Conservation (phyloP, 805 yeast species). For the Teunomyces aglyptinius region DNA sequence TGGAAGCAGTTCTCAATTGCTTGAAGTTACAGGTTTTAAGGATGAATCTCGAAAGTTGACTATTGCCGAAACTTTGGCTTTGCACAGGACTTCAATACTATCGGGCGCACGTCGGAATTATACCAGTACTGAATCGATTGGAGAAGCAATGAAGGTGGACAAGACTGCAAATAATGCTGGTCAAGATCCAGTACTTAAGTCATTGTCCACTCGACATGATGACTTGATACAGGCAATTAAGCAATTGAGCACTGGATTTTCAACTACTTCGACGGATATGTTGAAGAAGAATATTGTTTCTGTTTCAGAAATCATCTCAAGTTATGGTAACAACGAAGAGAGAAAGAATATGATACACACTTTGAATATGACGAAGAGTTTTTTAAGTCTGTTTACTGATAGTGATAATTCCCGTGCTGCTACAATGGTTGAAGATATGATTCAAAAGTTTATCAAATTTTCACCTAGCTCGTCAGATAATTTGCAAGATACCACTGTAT, state of each 20-base stretch:
- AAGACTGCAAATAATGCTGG: slow-evolving; percentile 1
- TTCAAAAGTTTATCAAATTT: slow-evolving; percentile 13
- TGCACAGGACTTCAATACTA: slow-evolving; percentile 48
- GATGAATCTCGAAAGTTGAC: slow-evolving; percentile 31
- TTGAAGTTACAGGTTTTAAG: not conserved
- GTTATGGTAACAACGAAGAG: slow-evolving; percentile 22
- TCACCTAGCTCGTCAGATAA: not conserved
- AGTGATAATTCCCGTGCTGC: slow-evolving; percentile 18
- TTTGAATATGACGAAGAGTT: slow-evolving; percentile 30
- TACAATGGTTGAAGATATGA: slow-evolving; percentile 22
- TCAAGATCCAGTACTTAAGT: not conserved
- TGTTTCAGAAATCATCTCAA: slow-evolving; percentile 19
- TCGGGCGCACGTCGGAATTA: slow-evolving; percentile 26
- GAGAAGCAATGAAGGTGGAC: slow-evolving; percentile 20
- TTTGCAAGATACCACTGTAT: slow-evolving; percentile 11
- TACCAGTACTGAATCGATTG: slow-evolving; percentile 25
- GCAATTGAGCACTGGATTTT: slow-evolving; percentile 37
- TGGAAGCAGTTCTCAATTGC: not conserved
- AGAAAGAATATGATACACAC: slow-evolving; percentile 26
- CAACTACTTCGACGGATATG: slow-evolving; percentile 7
- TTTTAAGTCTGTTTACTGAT: slow-evolving; percentile 18
- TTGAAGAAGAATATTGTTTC: slow-evolving; percentile 5
- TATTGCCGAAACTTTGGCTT: slow-evolving; percentile 60
- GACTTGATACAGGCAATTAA: slow-evolving; percentile 36
- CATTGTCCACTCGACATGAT: slow-evolving; percentile 2